Base-by-base conservation (phyloP, 192 early-diverging fungal species). In the Podila epigama region DNA sequence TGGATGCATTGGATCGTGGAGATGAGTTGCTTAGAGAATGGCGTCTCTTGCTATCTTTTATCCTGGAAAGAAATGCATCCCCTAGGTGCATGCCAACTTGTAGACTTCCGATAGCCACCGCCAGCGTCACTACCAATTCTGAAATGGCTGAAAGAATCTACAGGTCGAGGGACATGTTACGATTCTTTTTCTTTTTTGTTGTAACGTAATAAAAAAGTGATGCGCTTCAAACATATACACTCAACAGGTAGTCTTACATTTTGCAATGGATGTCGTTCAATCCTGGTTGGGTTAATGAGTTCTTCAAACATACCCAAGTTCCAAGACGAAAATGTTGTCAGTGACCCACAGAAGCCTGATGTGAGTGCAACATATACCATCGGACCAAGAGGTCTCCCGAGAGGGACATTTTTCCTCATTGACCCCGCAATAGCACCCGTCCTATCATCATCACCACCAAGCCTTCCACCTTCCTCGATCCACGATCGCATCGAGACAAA, bases 301-400 rank as follows among this genome's bases (percentile, higher is more conserved):
- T 77, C 79, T 36, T 70, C 31, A 58, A 88, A 90, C 4, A 86
- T 80, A 6, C 68, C 83, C 35, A 92, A 65, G 58, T 87, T 87
- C 91, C 91, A 94, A 1, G 91, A 91, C 15, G 93, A 94, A 60
- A 94, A 94, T 1, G 91, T 91, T 0, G 93, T 94, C 10, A 94
- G 92, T 1, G 93, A 94, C 0, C 93, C 93, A 60, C 93, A 94
- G 35, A 94, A 84, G 3, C 93, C 93, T 6, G 88, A 89, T 13
- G 86, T 82, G 0, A 93, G 33, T 0, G 82, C 91, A 11, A 85
- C 62, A 51, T 89, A 82, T 5, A 90, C 36, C 10, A 85, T 66
- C 29, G 70, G 13, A 51, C 79, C 50, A 65, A 81, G 42, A 80
- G 72, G 57, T 68, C 81, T 63, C 63, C 80, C 60, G 61, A 77